phyloP scores from a whole-genome alignment of 768 basidiomycete species.

The Russula virescens region DNA sequence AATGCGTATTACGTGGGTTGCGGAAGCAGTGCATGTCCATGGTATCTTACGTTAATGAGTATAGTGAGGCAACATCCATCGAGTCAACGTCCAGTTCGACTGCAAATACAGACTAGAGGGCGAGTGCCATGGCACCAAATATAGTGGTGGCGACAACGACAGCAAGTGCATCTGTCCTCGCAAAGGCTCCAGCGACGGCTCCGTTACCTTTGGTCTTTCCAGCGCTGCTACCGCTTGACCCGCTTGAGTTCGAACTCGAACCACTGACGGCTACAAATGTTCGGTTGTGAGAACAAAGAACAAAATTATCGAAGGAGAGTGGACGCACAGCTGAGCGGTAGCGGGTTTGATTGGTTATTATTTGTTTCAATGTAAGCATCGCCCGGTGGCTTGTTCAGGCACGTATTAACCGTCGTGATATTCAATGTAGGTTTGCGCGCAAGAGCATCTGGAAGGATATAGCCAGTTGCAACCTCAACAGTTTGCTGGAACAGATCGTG shows the following conservation, averaged over 20 bases:
- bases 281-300: not conserved
- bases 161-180: not conserved
- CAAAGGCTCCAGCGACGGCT: not conserved
- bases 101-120: not conserved
- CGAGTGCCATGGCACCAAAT: not conserved
- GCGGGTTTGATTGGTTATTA: slow-evolving; percentile 59
- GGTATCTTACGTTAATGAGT: slow-evolving; percentile 10
- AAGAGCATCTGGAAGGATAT: slow-evolving; percentile 77
- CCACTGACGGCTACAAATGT: too few species aligned
- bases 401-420: slow-evolving; percentile 66
- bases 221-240: not conserved
- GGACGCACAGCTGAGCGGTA: slow-evolving; percentile 28
- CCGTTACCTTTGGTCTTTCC: slow-evolving; percentile 3
- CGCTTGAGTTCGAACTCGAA: not conserved
- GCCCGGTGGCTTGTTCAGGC: slow-evolving; percentile 49
- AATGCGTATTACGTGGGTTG: not conserved
- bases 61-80: not conserved
- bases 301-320: not conserved
- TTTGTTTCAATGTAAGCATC: slow-evolving; percentile 84
- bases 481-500: slow-evolving; percentile 83
- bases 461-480: slow-evolving; percentile 81
- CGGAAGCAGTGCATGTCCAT: not conserved
- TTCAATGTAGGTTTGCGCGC: slow-evolving; percentile 57
- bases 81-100: not conserved
- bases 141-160: not conserved